Conservation (phyloP, 768 basidiomycete species). For the Boletellus ananas region DNA sequence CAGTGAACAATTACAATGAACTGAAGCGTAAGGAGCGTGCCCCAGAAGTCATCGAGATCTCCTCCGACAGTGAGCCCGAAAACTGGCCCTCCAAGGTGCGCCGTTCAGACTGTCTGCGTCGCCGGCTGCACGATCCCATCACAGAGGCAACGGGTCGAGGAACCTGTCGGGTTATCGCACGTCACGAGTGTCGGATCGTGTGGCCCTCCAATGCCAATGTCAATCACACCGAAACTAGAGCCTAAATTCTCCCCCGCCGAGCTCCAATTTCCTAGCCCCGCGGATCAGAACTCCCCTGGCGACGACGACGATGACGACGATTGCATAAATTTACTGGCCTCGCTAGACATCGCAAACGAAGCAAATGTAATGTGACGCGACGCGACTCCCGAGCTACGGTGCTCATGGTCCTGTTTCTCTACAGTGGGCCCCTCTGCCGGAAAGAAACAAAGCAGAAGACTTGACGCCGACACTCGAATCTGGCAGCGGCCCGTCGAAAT, state of each 20-base stretch:
- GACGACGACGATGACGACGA: conserved; percentile 25
- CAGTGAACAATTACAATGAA: conserved; percentile 3
- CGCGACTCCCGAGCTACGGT: neutral
- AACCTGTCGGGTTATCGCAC: neutral
- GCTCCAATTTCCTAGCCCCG: conserved; percentile 1
- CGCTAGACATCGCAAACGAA: conserved; percentile 31
- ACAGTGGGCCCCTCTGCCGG: conserved; percentile 27
- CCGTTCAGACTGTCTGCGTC: neutral
- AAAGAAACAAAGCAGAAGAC: conserved; percentile 32
- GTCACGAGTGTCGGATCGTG: neutral
- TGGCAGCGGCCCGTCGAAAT: neutral
- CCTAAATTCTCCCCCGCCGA: conserved; percentile 1
- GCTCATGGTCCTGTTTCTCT: conserved; percentile 4
- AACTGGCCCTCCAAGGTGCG: conserved; percentile 19
- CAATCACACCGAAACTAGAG: conserved; percentile 3
- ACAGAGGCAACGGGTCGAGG: conserved; percentile 22
- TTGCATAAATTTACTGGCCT: conserved; percentile 19
- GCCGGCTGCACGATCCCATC: neutral
- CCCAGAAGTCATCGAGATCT: conserved; percentile 22
- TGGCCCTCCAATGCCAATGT: neutral
- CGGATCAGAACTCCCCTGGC: neutral
- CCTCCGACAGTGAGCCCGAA: conserved; percentile 31
- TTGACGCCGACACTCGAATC: conserved; percentile 17
- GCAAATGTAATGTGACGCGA: conserved; percentile 18
- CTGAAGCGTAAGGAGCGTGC: conserved; percentile 22